These are phyloP conservation scores for Betula pendula DNA, from an alignment of 306 rosid genomes.

Conservation along the genomic window DNA sequence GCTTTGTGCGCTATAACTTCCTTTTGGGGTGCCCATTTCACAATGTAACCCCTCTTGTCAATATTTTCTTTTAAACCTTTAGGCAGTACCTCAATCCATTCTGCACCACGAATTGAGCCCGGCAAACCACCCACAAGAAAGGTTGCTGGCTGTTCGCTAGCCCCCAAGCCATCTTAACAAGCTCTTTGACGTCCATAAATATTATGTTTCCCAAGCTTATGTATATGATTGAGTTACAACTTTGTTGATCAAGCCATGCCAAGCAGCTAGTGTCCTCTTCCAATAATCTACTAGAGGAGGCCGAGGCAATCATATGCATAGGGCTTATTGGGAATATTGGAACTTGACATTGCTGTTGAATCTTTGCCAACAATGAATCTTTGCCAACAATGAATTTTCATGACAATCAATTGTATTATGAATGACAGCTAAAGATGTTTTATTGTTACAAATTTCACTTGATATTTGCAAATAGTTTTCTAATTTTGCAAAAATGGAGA, in stretches of 20 bases:
- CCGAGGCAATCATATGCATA: constrained; percentile 33
- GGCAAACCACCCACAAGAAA: constrained; percentile 49
- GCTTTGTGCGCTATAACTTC: constrained; percentile 42
- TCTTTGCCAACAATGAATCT: constrained; percentile 25
- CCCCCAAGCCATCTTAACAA: constrained; percentile 50
- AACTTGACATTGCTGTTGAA: constrained; percentile 23
- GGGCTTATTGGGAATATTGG: constrained; percentile 51
- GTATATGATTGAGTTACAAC: constrained; percentile 22
- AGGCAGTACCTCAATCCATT: constrained; percentile 26
- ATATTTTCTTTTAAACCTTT: constrained; percentile 16
- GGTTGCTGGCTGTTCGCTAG: constrained; percentile 44
- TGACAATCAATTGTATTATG: constrained; percentile 32
- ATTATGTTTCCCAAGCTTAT: constrained; percentile 59
- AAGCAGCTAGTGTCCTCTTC: constrained; percentile 32
- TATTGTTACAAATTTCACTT: neutral
- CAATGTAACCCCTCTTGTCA: constrained; percentile 34
- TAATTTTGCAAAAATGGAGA: neutral
- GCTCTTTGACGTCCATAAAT: constrained; percentile 39
- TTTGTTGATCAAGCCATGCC: constrained; percentile 31
- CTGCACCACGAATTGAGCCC: constrained; percentile 11
- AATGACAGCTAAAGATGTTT: constrained; percentile 38
- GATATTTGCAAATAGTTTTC: neutral
- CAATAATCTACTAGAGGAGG: constrained; percentile 20
- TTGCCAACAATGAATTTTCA: neutral
- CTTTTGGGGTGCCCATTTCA: constrained; percentile 50